These are phyloP conservation scores for Pulveroboletus sp. DNA, from an alignment of 768 basidiomycete genomes.

Conservation along the genomic window DNA sequence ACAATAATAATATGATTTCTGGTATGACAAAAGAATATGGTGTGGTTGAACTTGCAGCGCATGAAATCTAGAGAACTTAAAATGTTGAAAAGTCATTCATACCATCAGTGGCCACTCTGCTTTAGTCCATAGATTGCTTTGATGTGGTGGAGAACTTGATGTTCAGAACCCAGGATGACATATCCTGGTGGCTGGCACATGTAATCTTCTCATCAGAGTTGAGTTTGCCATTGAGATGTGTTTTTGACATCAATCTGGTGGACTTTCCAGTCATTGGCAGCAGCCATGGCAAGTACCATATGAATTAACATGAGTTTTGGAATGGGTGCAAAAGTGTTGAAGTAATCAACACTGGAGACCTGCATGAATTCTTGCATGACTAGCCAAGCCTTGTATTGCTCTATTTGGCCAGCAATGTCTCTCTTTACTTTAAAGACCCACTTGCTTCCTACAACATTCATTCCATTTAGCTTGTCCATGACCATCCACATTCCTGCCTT, in stretches of 20 bases:
- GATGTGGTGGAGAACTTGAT: too few species aligned
- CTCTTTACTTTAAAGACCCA: conserved; percentile 7
- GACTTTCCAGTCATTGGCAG: background rate
- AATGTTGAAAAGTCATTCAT: background rate
- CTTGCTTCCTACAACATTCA: background rate
- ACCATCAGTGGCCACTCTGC: background rate
- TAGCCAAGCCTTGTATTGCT: background rate
- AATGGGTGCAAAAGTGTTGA: background rate
- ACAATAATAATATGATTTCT: background rate
- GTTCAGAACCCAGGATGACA: background rate
- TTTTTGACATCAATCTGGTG: background rate
- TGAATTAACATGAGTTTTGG: background rate
- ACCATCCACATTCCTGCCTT: background rate
- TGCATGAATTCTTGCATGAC: background rate
- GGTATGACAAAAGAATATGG: background rate
- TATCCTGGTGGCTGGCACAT: background rate
- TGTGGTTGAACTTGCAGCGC: background rate
- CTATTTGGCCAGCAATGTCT: background rate
- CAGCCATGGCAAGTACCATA: background rate
- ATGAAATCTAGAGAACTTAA: background rate
- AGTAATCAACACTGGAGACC: too few species aligned
- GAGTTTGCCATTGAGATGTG: too few species aligned
- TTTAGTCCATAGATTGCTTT: background rate
- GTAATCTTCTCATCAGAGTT: background rate
- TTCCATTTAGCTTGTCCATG: background rate